Percentiles rank a stretch among this genome's conserved stretches.
These are phyloP conservation scores for Phytophthora colocasiae DNA, from an alignment of 352 stramenopile species.

Conservation along the genomic window DNA sequence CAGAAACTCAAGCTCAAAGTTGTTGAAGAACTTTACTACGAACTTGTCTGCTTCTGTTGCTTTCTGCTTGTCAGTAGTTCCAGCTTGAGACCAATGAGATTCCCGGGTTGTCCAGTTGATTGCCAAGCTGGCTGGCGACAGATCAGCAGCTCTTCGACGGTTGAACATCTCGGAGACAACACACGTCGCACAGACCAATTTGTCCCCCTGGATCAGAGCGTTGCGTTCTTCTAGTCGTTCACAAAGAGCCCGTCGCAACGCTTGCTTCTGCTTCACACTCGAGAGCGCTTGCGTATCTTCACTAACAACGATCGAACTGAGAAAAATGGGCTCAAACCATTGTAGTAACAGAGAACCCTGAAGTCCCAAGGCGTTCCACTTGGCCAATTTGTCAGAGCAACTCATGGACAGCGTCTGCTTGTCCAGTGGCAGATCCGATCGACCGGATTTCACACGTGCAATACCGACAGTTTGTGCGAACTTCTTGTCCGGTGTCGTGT, in stretches of 20 bases:
- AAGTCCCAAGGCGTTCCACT: slow-evolving; percentile 86
- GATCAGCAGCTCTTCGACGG: slow-evolving; percentile 19
- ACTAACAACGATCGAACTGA: slow-evolving; percentile 60
- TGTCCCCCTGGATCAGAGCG: slow-evolving; percentile 13
- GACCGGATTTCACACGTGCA: slow-evolving; percentile 91
- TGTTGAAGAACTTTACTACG: slow-evolving; percentile 45
- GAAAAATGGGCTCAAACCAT: slow-evolving; percentile 66
- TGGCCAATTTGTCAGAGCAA: slow-evolving; percentile 94
- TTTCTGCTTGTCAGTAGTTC: slow-evolving; percentile 1
- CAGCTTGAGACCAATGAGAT: slow-evolving; percentile 39
- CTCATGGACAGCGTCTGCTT: slow-evolving; percentile 93
- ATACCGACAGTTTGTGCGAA: slow-evolving; percentile 78
- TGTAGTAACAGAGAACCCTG: slow-evolving; percentile 79
- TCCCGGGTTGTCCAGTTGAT: slow-evolving; percentile 65
- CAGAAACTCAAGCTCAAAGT: slow-evolving; percentile 58
- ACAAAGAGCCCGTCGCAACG: slow-evolving; percentile 57
- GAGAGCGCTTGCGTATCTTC: slow-evolving; percentile 49
- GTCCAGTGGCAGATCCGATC: slow-evolving; percentile 88
- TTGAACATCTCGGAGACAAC: slow-evolving; percentile 38
- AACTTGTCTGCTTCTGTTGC: slow-evolving; percentile 13
- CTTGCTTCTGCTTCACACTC: slow-evolving; percentile 42
- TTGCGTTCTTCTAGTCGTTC: slow-evolving; percentile 34
- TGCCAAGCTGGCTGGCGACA: slow-evolving; percentile 50
- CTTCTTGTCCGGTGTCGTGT: slow-evolving; percentile 42
- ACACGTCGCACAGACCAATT: slow-evolving; percentile 17